Evolutionary conservation across 2,329 filamentous ascomycete genomes (phyloP).

Genomic region (Elsinoe necatrix): DNA sequence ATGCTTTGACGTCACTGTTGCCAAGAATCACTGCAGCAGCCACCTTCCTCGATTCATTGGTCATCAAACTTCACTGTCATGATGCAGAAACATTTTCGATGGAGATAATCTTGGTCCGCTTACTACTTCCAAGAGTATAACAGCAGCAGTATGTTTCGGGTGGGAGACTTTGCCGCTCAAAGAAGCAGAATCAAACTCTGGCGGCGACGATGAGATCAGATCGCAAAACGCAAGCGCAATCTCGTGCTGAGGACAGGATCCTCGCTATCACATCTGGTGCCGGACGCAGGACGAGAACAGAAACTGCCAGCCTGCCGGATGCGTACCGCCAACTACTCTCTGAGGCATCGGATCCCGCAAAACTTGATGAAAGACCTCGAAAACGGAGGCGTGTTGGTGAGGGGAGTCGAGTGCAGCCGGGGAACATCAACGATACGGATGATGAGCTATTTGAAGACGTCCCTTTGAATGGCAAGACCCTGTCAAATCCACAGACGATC

Average conservation of each 20-base stretch:
- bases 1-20: neutral
- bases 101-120: too few species aligned
- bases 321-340: conserved; percentile 17
- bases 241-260: conserved; percentile 17
- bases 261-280: conserved; percentile 14
- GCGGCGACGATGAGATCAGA: neutral
- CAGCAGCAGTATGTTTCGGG: neutral
- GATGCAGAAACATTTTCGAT: neutral
- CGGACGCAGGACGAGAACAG: neutral
- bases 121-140: too few species aligned
- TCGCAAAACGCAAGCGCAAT: conserved; percentile 15
- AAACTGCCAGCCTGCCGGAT: conserved; percentile 12
- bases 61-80: neutral
- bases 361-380: conserved; percentile 13
- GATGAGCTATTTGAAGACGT: conserved; percentile 11
- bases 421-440: neutral
- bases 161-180: neutral
- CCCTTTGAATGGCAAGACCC: neutral
- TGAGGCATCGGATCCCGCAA: conserved; percentile 15
- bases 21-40: neutral
- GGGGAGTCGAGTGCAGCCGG: neutral
- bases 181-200: neutral
- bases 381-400: conserved; percentile 16
- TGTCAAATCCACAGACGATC: conserved; percentile 15
- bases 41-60: too few species aligned